phyloP scores from a whole-genome alignment of 257 asterid species.

The Solanum phureja region DNA sequence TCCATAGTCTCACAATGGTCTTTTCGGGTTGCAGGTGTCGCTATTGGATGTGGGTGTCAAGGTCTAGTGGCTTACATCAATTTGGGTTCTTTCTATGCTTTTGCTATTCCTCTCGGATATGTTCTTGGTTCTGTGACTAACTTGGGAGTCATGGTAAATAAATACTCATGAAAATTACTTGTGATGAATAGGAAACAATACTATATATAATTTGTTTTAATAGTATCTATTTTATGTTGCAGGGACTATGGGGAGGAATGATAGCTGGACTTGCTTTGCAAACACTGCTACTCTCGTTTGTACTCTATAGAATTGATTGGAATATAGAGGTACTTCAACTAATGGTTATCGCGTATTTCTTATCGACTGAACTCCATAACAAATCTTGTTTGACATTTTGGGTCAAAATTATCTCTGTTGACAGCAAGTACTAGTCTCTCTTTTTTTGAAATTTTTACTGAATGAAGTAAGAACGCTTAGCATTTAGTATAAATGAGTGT shows the following conservation, averaged over 20 bases:
- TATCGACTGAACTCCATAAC: not conserved
- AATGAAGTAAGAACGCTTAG: not conserved
- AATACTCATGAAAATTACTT: not conserved
- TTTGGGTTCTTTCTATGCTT: constrained; percentile 54
- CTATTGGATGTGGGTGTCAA: constrained; percentile 84
- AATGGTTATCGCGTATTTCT: not conserved
- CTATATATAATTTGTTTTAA: not conserved
- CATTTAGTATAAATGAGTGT: not conserved
- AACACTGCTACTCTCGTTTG: constrained; percentile 35
- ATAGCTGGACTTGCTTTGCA: constrained; percentile 58
- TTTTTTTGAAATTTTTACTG: not conserved
- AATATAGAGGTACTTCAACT: constrained; percentile 36
- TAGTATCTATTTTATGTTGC: not conserved
- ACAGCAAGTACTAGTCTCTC: not conserved
- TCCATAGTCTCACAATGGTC: not conserved
- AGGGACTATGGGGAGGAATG: constrained; percentile 88
- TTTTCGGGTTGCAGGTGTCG: constrained; percentile 41
- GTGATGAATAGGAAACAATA: not conserved
- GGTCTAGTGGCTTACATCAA: constrained; percentile 67
- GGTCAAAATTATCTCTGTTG: not conserved
- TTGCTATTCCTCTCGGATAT: constrained; percentile 60
- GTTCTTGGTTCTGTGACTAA: constrained; percentile 53
- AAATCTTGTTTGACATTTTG: not conserved
- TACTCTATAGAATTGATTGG: constrained; percentile 64
- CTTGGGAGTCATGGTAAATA: constrained; percentile 39